phyloP scores from a whole-genome alignment of 2,329 filamentous ascomycete genomes.

The Elsinoe perseae region DNA sequence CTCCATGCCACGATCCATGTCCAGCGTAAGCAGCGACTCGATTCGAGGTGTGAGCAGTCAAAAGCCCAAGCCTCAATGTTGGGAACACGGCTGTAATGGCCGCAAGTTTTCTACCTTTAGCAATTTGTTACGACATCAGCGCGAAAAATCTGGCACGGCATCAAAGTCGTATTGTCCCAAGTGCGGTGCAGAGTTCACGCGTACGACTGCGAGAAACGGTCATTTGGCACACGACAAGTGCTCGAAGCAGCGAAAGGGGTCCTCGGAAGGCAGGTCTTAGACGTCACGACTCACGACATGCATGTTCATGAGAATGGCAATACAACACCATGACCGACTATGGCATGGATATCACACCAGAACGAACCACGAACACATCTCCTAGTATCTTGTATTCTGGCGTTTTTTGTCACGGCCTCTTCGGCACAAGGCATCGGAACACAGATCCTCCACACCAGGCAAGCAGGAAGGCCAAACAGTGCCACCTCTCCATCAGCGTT shows the following conservation, averaged over 20 bases:
- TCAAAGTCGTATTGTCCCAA: conserved; percentile 82
- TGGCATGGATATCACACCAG: neutral
- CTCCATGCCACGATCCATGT: conserved; percentile 15
- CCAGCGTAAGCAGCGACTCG: conserved; percentile 21
- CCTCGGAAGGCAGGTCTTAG: conserved; percentile 27
- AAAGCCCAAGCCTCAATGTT: conserved; percentile 83
- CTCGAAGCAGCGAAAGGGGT: conserved; percentile 56
- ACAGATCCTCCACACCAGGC: neutral
- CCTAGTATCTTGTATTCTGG: neutral
- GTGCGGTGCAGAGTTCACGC: conserved; percentile 87
- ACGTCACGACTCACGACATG: neutral
- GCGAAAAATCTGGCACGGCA: conserved; percentile 88
- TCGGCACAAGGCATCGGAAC: no score
- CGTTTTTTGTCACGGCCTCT: neutral
- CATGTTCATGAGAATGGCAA: neutral
- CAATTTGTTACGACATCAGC: conserved; percentile 84
- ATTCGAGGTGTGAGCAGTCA: conserved; percentile 31
- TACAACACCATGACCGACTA: no score
- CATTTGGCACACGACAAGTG: conserved; percentile 86
- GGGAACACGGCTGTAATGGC: conserved; percentile 94
- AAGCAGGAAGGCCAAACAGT: no score
- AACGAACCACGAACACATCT: neutral
- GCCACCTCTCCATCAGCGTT: neutral
- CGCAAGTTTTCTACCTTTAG: conserved; percentile 94
- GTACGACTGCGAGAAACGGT: conserved; percentile 80